These are phyloP conservation scores for Rhinocladiella similis DNA, from an alignment of 2,329 filamentous ascomycete species.

Conservation along the genomic window DNA sequence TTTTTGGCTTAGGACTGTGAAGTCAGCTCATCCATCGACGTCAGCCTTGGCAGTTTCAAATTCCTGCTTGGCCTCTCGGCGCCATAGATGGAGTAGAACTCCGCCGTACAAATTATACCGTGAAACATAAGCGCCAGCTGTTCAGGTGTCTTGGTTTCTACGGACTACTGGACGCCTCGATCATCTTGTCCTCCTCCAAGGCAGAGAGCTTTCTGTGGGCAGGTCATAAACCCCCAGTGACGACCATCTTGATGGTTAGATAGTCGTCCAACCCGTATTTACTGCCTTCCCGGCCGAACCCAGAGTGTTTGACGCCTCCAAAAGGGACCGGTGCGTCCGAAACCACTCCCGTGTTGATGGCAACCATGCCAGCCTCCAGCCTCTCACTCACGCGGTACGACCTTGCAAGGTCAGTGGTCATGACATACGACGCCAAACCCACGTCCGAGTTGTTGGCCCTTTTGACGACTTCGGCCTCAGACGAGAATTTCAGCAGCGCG, in stretches of 20 bases:
- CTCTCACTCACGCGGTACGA: conserved; percentile 10
- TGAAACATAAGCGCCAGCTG: no score
- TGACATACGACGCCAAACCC: conserved; percentile 60
- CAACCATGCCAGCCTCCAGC: conserved; percentile 83
- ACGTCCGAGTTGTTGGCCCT: conserved; percentile 56
- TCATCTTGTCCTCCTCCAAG: no score
- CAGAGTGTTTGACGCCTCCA: conserved; percentile 36
- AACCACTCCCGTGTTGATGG: conserved; percentile 50
- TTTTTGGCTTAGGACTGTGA: neutral
- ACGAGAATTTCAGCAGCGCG: conserved; percentile 41
- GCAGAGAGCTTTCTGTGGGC: no score
- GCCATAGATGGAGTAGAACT: no score
- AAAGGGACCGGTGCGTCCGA: conserved; percentile 43
- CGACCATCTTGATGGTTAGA: conserved; percentile 18
- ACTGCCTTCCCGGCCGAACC: conserved; percentile 53
- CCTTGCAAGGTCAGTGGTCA: conserved; percentile 51
- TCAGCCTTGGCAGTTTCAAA: neutral
- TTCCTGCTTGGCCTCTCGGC: no score
- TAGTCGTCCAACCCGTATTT: conserved; percentile 43
- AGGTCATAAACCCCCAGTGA: conserved; percentile 10
- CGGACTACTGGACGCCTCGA: no score
- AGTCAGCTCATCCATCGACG: neutral
- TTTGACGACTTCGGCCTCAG: conserved; percentile 59
- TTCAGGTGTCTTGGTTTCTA: no score
- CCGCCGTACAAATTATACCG: no score